phyloP scores from a whole-genome alignment of 2,329 filamentous ascomycete genomes.

The Hypoxylon sp. region DNA sequence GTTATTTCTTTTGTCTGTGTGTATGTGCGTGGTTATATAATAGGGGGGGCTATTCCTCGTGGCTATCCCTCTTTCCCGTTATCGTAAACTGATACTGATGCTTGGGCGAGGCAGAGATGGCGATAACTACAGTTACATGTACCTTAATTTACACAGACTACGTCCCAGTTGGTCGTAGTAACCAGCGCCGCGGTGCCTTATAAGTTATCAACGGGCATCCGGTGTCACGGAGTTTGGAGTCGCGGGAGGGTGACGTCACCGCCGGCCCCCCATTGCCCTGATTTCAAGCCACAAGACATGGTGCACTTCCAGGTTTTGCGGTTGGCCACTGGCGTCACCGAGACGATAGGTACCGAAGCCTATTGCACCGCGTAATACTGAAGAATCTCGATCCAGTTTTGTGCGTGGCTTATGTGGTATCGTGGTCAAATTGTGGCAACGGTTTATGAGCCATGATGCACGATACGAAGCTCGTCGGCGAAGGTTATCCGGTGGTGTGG shows the following conservation, averaged over 20 bases:
- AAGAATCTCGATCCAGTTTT: conserved; percentile 28
- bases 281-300: conserved; percentile 27
- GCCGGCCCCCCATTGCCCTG: conserved; percentile 28
- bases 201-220: conserved; percentile 26
- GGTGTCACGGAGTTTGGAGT: conserved; percentile 24
- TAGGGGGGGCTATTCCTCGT: not conserved
- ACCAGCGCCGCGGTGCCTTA: conserved; percentile 31
- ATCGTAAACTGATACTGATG: conserved; percentile 7
- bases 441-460: conserved; percentile 1
- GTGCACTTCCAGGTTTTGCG: conserved; percentile 22
- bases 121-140: conserved; percentile 7
- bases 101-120: not conserved
- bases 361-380: conserved; percentile 27
- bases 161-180: not conserved
- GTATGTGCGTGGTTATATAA: not conserved
- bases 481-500: not conserved
- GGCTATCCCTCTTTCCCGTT: not conserved
- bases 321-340: conserved; percentile 36
- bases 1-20: conserved; percentile 17
- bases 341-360: conserved; percentile 24
- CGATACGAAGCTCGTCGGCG: conserved; percentile 7
- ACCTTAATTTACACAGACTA: conserved; percentile 8
- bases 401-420: conserved; percentile 8
- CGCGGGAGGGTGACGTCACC: conserved; percentile 40
- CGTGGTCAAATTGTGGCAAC: not conserved